These are phyloP conservation scores for Termitomyces sp. DNA, from an alignment of 1,284 basidiomycete species.

Conservation along the genomic window DNA sequence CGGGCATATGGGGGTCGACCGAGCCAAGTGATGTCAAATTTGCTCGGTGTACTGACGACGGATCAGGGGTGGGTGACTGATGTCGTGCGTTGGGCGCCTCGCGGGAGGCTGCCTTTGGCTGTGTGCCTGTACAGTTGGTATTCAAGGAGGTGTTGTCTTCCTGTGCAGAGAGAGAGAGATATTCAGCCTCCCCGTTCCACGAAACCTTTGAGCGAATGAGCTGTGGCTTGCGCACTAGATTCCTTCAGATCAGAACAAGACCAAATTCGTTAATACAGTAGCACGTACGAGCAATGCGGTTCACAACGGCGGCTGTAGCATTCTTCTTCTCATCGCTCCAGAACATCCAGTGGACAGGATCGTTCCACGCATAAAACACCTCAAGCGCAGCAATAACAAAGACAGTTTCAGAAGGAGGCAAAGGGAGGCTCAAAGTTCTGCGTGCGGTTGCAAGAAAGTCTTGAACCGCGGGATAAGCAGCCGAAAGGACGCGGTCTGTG, in stretches of 20 bases:
- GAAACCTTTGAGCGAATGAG: slow-evolving; percentile 33
- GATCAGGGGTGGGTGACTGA: slow-evolving; percentile 13
- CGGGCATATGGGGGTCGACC: slow-evolving; percentile 12
- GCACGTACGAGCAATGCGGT: slow-evolving; percentile 38
- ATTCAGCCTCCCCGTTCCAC: slow-evolving; percentile 37
- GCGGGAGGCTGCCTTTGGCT: neutral
- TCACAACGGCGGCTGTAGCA: slow-evolving; percentile 34
- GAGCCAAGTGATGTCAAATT: slow-evolving; percentile 5
- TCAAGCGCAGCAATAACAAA: slow-evolving; percentile 43
- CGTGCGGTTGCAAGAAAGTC: slow-evolving; percentile 32
- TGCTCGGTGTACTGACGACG: slow-evolving; percentile 12
- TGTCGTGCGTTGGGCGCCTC: slow-evolving; percentile 1
- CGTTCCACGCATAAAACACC: slow-evolving; percentile 34
- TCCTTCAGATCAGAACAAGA: slow-evolving; percentile 3
- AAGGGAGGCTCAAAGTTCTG: slow-evolving; percentile 28
- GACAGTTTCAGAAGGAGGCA: slow-evolving; percentile 30
- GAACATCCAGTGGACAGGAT: slow-evolving; percentile 43
- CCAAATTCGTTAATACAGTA: neutral
- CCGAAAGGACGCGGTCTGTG: slow-evolving; percentile 27
- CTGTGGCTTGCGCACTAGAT: slow-evolving; percentile 31
- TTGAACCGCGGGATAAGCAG: slow-evolving; percentile 34
- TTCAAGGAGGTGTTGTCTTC: neutral
- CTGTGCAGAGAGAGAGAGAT: slow-evolving; percentile 21
- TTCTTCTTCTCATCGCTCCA: slow-evolving; percentile 37
- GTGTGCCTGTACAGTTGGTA: neutral